Evolutionary conservation across 208 protist genomes (phyloP).

Genomic region (Leishmania gerbilli): DNA sequence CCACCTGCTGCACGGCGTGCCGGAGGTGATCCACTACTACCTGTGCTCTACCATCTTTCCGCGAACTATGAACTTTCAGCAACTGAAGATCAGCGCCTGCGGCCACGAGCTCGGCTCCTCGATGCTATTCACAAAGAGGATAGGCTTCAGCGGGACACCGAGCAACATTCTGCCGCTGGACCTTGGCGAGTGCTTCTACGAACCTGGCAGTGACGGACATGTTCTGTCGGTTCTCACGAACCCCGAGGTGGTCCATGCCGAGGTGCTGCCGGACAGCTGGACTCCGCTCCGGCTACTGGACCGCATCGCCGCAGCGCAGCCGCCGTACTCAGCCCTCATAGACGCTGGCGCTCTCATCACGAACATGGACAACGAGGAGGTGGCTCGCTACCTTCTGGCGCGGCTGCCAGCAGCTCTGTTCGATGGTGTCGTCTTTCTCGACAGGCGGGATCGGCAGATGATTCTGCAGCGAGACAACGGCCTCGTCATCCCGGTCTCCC

Average conservation of each 20-base stretch:
- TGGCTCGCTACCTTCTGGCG: constrained; percentile 87
- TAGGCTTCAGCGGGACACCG: constrained; percentile 96
- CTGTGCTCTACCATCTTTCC: constrained; percentile 89
- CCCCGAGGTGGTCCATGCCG: constrained; percentile 63
- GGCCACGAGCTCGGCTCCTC: constrained; percentile 94
- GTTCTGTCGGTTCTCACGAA: constrained; percentile 93
- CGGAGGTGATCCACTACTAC: constrained; percentile 89
- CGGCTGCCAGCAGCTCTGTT: constrained; percentile 70
- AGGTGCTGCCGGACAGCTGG: constrained; percentile 86
- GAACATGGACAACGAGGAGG: constrained; percentile 93
- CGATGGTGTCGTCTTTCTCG: constrained; percentile 96
- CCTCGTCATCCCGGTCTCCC: constrained; percentile 78
- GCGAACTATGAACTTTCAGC: constrained; percentile 86
- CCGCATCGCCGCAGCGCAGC: constrained; percentile 77
- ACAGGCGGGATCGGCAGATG: constrained; percentile 92
- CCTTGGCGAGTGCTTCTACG: constrained; percentile 95
- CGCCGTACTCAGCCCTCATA: constrained; percentile 93
- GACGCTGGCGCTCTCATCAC: constrained; percentile 97
- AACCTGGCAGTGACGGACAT: constrained; percentile 91
- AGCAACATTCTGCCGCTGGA: constrained; percentile 94
- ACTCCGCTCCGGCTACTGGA: constrained; percentile 88
- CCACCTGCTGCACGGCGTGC: constrained; percentile 57
- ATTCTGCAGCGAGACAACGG: constrained; percentile 91
- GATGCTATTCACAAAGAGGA: constrained; percentile 93
- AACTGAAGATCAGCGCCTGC: constrained; percentile 94